phyloP scores from a whole-genome alignment of 129 eudicot genomes.

The Flaveria brownii region DNA sequence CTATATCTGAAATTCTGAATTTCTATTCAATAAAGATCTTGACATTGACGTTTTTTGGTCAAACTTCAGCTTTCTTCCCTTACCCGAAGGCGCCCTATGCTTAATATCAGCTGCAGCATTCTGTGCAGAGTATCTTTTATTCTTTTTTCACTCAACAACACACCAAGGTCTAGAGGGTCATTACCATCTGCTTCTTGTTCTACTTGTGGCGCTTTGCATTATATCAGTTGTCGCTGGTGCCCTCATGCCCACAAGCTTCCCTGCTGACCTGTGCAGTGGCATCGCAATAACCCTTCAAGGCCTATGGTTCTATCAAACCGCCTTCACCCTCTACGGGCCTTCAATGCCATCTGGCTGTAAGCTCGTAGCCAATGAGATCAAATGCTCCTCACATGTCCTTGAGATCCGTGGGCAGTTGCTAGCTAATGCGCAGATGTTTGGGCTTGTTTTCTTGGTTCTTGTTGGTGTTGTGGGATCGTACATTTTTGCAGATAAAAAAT shows the following conservation, averaged over 20 bases:
- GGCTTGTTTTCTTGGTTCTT: conserved; percentile 60
- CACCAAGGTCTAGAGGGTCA: conserved; percentile 93
- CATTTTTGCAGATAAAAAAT: conserved; percentile 48
- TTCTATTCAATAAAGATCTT: neutral
- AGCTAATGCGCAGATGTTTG: conserved; percentile 84
- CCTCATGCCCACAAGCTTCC: conserved; percentile 78
- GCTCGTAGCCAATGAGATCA: conserved; percentile 46
- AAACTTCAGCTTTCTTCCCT: conserved; percentile 67
- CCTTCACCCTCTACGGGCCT: conserved; percentile 84
- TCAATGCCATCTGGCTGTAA: conserved; percentile 84
- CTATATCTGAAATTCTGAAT: neutral
- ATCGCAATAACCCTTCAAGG: conserved; percentile 86
- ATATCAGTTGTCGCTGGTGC: conserved; percentile 58
- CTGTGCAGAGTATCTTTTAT: conserved; percentile 79
- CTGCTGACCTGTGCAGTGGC: conserved; percentile 70
- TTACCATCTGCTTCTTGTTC: conserved; percentile 80
- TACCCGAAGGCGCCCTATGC: conserved; percentile 78
- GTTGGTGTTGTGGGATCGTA: conserved; percentile 56
- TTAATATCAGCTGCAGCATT: conserved; percentile 82
- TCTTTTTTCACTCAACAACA: conserved; percentile 85
- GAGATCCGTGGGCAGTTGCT: conserved; percentile 71
- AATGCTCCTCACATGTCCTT: conserved; percentile 46
- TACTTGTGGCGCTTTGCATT: conserved; percentile 75
- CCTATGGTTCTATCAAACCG: conserved; percentile 95
- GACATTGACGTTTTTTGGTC: conserved; percentile 19